These are phyloP conservation scores for Cladosporium phlei DNA, from an alignment of 2,329 filamentous ascomycete species.

Conservation along the genomic window DNA sequence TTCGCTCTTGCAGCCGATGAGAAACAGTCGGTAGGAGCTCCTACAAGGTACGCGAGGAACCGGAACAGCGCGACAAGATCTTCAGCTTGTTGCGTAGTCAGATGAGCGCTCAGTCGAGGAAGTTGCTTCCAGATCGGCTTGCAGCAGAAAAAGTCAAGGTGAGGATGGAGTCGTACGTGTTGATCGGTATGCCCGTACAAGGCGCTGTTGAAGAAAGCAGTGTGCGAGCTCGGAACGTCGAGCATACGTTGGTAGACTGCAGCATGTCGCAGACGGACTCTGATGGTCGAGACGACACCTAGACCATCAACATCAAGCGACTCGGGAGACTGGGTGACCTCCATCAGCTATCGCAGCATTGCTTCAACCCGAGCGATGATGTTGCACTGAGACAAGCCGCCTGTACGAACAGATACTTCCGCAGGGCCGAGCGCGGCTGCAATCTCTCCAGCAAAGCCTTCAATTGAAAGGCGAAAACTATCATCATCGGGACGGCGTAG, in stretches of 20 bases:
- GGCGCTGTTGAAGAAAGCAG: not conserved
- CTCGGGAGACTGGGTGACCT: not conserved
- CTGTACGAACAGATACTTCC: not conserved
- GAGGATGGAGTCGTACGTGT: not conserved
- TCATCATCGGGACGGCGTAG: not conserved
- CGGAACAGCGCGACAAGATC: not conserved
- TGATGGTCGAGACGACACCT: not conserved
- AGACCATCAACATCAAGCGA: not conserved
- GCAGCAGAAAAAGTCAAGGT: not conserved
- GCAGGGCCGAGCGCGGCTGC: not conserved
- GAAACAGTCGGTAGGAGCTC: not conserved
- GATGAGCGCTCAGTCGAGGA: not conserved
- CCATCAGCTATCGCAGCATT: not conserved
- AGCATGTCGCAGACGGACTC: not conserved
- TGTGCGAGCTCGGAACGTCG: not conserved
- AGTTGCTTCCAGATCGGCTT: constrained; percentile 2
- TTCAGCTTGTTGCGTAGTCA: not conserved
- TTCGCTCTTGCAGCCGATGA: not conserved
- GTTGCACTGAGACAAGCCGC: not conserved
- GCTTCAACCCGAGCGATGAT: not conserved
- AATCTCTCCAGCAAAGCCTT: not conserved
- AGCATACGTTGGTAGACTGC: not conserved
- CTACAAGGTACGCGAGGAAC: not conserved
- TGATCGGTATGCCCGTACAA: not conserved
- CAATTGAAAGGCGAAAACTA: constrained; percentile 2